A percentile compares a stretch with the other conserved stretches of the same genome.
phyloP scores from a whole-genome alignment of 371 early-diverging fungal species.

The Lichtheimia hyalospora region DNA sequence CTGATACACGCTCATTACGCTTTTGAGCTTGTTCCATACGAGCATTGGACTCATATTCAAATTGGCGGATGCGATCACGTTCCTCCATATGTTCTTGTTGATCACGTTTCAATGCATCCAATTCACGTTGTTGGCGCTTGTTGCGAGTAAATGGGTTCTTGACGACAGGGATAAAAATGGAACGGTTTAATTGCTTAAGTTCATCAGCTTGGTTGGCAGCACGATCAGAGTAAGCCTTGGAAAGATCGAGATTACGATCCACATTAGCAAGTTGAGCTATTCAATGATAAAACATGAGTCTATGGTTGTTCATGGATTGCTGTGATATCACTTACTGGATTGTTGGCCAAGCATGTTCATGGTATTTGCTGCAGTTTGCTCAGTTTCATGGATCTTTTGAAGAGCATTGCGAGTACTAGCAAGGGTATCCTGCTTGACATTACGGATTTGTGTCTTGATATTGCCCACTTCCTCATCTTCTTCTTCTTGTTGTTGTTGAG shows the following conservation, averaged over 20 bases:
- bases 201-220: slow-evolving; percentile 73
- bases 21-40: slow-evolving; percentile 59
- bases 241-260: slow-evolving; percentile 71
- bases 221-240: slow-evolving; percentile 72
- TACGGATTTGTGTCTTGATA: slow-evolving; percentile 61
- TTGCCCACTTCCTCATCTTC: slow-evolving; percentile 49
- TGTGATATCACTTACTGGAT: slow-evolving; percentile 46
- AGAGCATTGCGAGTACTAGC: slow-evolving; percentile 75
- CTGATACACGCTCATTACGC: slow-evolving; percentile 38
- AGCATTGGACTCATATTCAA: slow-evolving; percentile 28
- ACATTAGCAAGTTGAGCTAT: slow-evolving; percentile 71
- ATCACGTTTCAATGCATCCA: slow-evolving; percentile 52
- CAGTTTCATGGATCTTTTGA: slow-evolving; percentile 64
- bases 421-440: slow-evolving; percentile 72
- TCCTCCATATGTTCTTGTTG: slow-evolving; percentile 50
- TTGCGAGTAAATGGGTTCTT: slow-evolving; percentile 65
- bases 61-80: slow-evolving; percentile 27
- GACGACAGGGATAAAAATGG: slow-evolving; percentile 74
- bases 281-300: background rate
- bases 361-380: slow-evolving; percentile 60
- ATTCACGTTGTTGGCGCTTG: slow-evolving; percentile 60
- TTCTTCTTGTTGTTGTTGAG: slow-evolving; percentile 11
- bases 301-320: background rate
- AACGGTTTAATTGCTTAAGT: slow-evolving; percentile 77
- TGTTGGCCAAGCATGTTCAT: slow-evolving; percentile 67